Conservation (phyloP, 2,329 filamentous ascomycete genomes). For the Cylindrodendrum hubeiense region DNA sequence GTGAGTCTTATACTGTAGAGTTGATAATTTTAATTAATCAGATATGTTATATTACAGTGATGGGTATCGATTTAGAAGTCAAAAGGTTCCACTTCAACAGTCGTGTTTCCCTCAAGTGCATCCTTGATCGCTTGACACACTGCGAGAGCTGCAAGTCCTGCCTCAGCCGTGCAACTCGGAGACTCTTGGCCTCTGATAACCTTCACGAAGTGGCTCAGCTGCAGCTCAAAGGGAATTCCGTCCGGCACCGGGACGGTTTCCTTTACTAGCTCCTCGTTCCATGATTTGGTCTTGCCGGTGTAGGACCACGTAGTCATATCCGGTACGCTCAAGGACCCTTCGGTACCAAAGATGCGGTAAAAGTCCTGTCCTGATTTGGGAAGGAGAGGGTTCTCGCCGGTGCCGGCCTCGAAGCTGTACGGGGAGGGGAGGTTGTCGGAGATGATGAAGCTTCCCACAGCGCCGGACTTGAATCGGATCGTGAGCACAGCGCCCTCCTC, state of each 20-base stretch:
- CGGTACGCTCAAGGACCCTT: slow-evolving; percentile 65
- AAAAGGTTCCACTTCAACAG: slow-evolving; percentile 37
- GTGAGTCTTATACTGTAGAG: too few relatives aligned
- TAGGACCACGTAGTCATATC: slow-evolving; percentile 66
- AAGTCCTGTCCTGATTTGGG: slow-evolving; percentile 57
- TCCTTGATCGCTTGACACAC: slow-evolving; percentile 65
- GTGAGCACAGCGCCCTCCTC: slow-evolving; percentile 70
- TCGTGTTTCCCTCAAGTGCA: slow-evolving; percentile 52
- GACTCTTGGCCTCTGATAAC: slow-evolving; percentile 58
- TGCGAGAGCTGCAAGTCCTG: slow-evolving; percentile 63
- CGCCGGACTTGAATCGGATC: slow-evolving; percentile 64
- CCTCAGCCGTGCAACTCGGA: slow-evolving; percentile 61
- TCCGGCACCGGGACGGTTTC: slow-evolving; percentile 41
- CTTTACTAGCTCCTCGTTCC: slow-evolving; percentile 52
- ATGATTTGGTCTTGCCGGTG: slow-evolving; percentile 52
- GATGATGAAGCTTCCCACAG: slow-evolving; percentile 68
- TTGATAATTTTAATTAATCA: neutral
- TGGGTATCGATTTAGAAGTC: slow-evolving; percentile 15
- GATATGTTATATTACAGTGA: neutral
- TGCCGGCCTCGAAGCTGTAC: slow-evolving; percentile 68
- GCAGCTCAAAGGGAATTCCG: slow-evolving; percentile 62
- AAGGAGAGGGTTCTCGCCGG: slow-evolving; percentile 69
- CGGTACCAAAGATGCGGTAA: slow-evolving; percentile 67
- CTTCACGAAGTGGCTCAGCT: slow-evolving; percentile 63
- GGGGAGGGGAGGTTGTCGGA: slow-evolving; percentile 64